A percentile compares a stretch with the other conserved stretches of the same genome.
phyloP scores from a whole-genome alignment of 1,284 basidiomycete genomes.

The Irpex sp. region DNA sequence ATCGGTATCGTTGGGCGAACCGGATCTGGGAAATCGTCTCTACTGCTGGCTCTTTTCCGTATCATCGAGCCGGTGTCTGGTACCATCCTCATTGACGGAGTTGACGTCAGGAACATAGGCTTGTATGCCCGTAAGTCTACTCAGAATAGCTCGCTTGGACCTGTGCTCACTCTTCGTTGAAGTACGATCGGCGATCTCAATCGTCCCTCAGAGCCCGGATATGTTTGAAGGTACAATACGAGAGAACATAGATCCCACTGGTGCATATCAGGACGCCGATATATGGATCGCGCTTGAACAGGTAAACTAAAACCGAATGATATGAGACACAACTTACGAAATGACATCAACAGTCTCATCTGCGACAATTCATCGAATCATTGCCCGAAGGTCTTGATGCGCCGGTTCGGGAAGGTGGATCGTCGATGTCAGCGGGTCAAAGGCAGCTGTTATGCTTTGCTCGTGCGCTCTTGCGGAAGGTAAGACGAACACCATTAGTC shows the following conservation, averaged over 20 bases:
- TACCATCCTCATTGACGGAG: slow-evolving; percentile 78
- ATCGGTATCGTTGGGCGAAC: slow-evolving; percentile 88
- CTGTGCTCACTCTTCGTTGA: slow-evolving; percentile 8
- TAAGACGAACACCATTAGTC: slow-evolving; percentile 17
- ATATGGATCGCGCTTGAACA: slow-evolving; percentile 84
- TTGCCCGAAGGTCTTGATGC: slow-evolving; percentile 77
- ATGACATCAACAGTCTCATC: slow-evolving; percentile 40
- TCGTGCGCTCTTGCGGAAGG: slow-evolving; percentile 71
- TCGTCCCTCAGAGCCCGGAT: slow-evolving; percentile 85
- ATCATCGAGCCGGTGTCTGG: slow-evolving; percentile 84
- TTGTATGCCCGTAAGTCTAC: slow-evolving; percentile 64
- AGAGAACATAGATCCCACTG: slow-evolving; percentile 82
- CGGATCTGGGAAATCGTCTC: slow-evolving; percentile 88
- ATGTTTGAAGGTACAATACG: slow-evolving; percentile 86
- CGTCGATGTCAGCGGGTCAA: slow-evolving; percentile 83
- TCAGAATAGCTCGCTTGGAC: slow-evolving; percentile 1
- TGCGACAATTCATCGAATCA: slow-evolving; percentile 70
- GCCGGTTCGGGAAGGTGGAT: slow-evolving; percentile 76
- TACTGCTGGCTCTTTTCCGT: slow-evolving; percentile 68
- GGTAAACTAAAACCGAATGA: slow-evolving; percentile 32
- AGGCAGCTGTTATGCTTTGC: slow-evolving; percentile 84
- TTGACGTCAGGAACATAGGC: slow-evolving; percentile 83
- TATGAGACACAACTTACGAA: not conserved
- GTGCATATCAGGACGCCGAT: slow-evolving; percentile 66
- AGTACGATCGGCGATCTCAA: slow-evolving; percentile 78